These are phyloP conservation scores for Vaccinium myrtillus DNA, from an alignment of 148 eudicot genomes.

Conservation along the genomic window DNA sequence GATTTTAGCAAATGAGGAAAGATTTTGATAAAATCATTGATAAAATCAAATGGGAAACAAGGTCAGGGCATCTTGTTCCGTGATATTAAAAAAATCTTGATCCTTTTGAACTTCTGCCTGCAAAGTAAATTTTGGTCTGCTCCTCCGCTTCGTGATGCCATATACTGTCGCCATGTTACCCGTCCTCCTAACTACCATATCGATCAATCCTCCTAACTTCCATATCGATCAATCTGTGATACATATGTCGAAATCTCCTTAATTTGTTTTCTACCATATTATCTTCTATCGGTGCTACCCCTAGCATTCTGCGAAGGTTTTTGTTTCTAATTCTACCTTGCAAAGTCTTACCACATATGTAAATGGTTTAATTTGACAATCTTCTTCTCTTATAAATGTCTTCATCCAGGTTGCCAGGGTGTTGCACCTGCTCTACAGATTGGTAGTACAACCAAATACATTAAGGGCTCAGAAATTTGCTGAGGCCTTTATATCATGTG, in stretches of 20 bases:
- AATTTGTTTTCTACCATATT: neutral
- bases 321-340: neutral
- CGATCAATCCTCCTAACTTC: too few species aligned
- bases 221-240: too few species aligned
- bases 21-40: too few species aligned
- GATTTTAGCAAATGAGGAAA: too few species aligned
- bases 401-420: conserved; percentile 84
- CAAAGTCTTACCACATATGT: neutral
- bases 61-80: neutral
- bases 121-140: too few species aligned
- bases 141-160: too few species aligned
- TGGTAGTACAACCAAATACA: conserved; percentile 94
- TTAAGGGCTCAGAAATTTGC: conserved; percentile 87
- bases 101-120: neutral
- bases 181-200: too few species aligned
- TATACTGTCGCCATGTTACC: too few species aligned
- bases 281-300: neutral
- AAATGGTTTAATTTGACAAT: neutral
- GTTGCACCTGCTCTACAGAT: conserved; percentile 85
- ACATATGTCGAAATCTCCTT: neutral
- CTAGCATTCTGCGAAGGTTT: neutral
- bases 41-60: too few species aligned
- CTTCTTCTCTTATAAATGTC: conserved; percentile 15
- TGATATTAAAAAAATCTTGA: neutral
- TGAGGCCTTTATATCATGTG: conserved; percentile 87